phyloP scores from a whole-genome alignment of 495 filamentous ascomycete genomes.

The Oidiodendron maius region DNA sequence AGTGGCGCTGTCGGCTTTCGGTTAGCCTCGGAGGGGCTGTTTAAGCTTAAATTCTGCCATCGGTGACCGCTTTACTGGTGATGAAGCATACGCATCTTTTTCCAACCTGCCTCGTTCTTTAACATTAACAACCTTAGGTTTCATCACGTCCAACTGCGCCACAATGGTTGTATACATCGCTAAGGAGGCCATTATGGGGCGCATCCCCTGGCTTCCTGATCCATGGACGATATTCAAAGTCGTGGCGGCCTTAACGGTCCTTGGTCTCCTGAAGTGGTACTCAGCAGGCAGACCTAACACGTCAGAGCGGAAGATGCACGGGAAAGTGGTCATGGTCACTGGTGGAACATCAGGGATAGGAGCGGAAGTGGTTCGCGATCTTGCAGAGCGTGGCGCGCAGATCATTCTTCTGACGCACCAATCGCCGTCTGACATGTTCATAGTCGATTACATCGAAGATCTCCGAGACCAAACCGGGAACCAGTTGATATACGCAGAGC shows the following conservation, averaged over 20 bases:
- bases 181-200: slow-evolving; percentile 52
- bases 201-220: slow-evolving; percentile 37
- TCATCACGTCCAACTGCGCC: background rate
- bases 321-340: slow-evolving; percentile 88
- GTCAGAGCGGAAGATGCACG: slow-evolving; percentile 84
- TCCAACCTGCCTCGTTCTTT: background rate
- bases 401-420: slow-evolving; percentile 84
- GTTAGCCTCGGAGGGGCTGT: background rate
- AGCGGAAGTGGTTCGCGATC: slow-evolving; percentile 60
- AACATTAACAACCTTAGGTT: background rate
- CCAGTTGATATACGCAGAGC: slow-evolving; percentile 88
- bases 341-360: slow-evolving; percentile 95
- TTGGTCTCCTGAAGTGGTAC: slow-evolving; percentile 71
- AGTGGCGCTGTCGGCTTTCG: background rate
- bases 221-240: slow-evolving; percentile 50
- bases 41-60: slow-evolving; percentile 17
- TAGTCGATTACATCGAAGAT: slow-evolving; percentile 88
- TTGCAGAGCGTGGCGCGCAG: slow-evolving; percentile 83
- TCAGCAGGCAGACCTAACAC: slow-evolving; percentile 67
- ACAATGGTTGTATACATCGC: slow-evolving; percentile 79
- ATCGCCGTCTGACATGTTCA: slow-evolving; percentile 73
- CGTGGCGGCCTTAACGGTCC: slow-evolving; percentile 47
- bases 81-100: background rate
- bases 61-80: background rate
- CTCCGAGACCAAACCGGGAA: slow-evolving; percentile 75